Evolutionary conservation across 2,329 filamentous ascomycete species (phyloP).

Genomic region (Paraphaeosphaeria sporulosa): DNA sequence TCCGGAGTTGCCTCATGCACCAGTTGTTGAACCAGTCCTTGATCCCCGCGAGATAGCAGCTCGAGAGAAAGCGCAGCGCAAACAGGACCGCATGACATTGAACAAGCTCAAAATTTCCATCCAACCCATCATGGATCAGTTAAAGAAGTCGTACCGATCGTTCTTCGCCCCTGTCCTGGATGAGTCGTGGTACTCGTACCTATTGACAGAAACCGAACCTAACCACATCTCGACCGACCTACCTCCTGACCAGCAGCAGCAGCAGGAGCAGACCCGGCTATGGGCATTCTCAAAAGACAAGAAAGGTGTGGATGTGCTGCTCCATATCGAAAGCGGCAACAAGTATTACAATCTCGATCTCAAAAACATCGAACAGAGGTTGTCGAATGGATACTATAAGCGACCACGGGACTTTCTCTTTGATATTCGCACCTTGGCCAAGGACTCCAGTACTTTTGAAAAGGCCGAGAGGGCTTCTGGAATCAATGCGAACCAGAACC

Average conservation of each 20-base stretch:
- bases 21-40: slow-evolving; percentile 62
- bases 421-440: slow-evolving; percentile 84
- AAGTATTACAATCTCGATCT: slow-evolving; percentile 97
- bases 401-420: slow-evolving; percentile 87
- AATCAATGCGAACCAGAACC: slow-evolving; percentile 63
- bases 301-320: slow-evolving; percentile 77
- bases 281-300: slow-evolving; percentile 83
- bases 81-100: slow-evolving; percentile 81
- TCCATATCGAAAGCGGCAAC: slow-evolving; percentile 77
- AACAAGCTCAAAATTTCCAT: slow-evolving; percentile 89
- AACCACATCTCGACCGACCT: slow-evolving; percentile 68
- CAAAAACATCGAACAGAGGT: slow-evolving; percentile 90
- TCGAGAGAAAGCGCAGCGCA: slow-evolving; percentile 80
- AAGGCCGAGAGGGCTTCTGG: too few species aligned
- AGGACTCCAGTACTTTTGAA: slow-evolving; percentile 78
- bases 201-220: slow-evolving; percentile 84
- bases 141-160: slow-evolving; percentile 87
- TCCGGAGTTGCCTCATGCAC: slow-evolving; percentile 76
- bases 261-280: slow-evolving; percentile 69
- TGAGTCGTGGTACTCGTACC: slow-evolving; percentile 75
- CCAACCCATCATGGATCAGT: slow-evolving; percentile 96
- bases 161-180: slow-evolving; percentile 82
- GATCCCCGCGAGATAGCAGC: slow-evolving; percentile 71
- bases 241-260: slow-evolving; percentile 60
- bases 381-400: slow-evolving; percentile 96